Evolutionary conservation across 768 basidiomycete species (phyloP), one percentile per base, ranked within the genome.

Genomic region (Phylloporus sp.): DNA sequence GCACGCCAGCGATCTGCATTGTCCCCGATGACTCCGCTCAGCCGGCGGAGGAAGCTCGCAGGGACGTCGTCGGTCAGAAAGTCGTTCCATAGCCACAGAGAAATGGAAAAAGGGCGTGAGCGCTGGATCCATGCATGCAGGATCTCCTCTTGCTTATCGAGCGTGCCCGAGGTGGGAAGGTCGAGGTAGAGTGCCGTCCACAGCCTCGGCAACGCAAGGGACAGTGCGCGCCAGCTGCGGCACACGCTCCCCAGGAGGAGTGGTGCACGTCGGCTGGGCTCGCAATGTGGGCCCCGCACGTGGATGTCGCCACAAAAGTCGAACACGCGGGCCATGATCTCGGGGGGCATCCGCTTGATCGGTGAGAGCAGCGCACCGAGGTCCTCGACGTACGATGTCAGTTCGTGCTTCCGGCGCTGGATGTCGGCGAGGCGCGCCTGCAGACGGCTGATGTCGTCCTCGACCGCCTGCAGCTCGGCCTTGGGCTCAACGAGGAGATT

Each of bases 171-270:
- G 2, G 66, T 68, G 22, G 65, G 65, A 4, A 67, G 57, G 28
- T 59, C 66, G 55, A 67, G 63, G 35, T 67, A 67, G 50, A 67
- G 62, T 0, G 66, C 66, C 2, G 67, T 69, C 66, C 66, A 67
- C 6, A 67, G 57, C 8, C 67, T 36, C 20, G 66, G 67, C 53
- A 67, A 45, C 42, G 67, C 46, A 23, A 67, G 55, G 47, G 66
- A 64, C 5, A 67, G 55, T 1, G 54, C 22, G 0, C 66, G 64
- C 66, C 66, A 67, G 51, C 56, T 66, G 26, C 56, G 67, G 28
- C 66, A 67, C 1, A 67, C 53, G 45, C 65, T 54, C 2, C 66
- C 66, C 12, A 69, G 57, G 27, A 69, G 60, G 9, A 67, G 57
- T 11, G 66, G 65, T 23, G 66, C 66, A 9, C 50, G 59, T 4